Evolutionary conservation across 2,329 filamentous ascomycete species (phyloP).

Genomic region (Cyphellophora europaea): DNA sequence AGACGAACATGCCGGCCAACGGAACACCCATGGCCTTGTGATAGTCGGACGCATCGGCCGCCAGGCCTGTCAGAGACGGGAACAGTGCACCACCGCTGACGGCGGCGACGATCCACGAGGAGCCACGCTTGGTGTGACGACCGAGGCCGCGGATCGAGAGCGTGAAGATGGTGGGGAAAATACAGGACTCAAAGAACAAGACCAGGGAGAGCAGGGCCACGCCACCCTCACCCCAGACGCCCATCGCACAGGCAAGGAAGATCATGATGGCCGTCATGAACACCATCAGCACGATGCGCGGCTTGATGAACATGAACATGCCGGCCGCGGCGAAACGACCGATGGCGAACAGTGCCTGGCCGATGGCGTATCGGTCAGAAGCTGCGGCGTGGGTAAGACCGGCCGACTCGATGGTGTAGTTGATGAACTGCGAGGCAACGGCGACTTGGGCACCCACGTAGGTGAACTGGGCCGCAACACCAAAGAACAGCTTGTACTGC

Average conservation of each 20-base stretch:
- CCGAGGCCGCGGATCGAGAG: slow-evolving; percentile 69
- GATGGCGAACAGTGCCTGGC: slow-evolving; percentile 63
- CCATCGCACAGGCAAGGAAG: slow-evolving; percentile 43
- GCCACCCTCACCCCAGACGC: slow-evolving; percentile 38
- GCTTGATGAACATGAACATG: slow-evolving; percentile 58
- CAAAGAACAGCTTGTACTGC: slow-evolving; percentile 69
- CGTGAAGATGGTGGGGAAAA: slow-evolving; percentile 74
- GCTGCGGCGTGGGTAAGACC: slow-evolving; percentile 45
- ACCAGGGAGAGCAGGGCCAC: slow-evolving; percentile 56
- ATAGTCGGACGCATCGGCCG: slow-evolving; percentile 17
- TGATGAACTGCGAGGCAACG: slow-evolving; percentile 40
- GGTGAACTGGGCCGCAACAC: slow-evolving; percentile 66
- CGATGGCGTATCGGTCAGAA: slow-evolving; percentile 65
- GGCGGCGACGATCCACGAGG: slow-evolving; percentile 62
- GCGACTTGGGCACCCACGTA: slow-evolving; percentile 52
- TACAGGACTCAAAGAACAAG: slow-evolving; percentile 72
- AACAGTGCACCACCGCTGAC: slow-evolving; percentile 61
- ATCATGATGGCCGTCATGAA: slow-evolving; percentile 58
- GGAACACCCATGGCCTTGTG: slow-evolving; percentile 25
- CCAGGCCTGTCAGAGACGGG: slow-evolving; percentile 46
- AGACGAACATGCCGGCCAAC: slow-evolving; percentile 23
- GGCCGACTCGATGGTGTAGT: slow-evolving; percentile 57
- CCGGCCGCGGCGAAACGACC: slow-evolving; percentile 63
- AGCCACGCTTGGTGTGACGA: slow-evolving; percentile 66
- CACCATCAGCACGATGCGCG: slow-evolving; percentile 60